A percentile compares a stretch with the other conserved stretches of the same genome.
Evolutionary conservation across 225 moss, liverwort and hornwort species (phyloP).

Genomic region (Pleurozium schreberi): DNA sequence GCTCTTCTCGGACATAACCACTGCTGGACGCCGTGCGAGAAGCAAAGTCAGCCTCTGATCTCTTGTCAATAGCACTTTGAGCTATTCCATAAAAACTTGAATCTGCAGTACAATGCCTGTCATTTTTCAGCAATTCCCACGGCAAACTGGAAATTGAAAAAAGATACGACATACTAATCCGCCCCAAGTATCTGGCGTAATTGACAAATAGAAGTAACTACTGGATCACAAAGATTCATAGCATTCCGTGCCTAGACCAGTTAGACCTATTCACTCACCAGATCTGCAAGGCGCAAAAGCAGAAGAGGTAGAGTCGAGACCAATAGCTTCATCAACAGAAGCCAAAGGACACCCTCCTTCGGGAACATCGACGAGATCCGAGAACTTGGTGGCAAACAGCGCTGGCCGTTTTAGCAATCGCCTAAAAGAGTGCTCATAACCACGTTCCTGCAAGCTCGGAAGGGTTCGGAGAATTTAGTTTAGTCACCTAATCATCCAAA

Average conservation of each 20-base stretch:
- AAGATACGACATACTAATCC: not conserved
- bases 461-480: not conserved
- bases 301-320: not conserved
- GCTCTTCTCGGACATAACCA: not conserved
- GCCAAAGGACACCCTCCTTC: not conserved
- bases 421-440: constrained; percentile 24
- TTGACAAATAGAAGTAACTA: not conserved
- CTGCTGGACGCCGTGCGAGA: not conserved
- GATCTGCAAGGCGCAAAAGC: not conserved
- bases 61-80: not conserved
- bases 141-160: not conserved
- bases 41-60: not conserved
- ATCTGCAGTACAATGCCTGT: constrained; percentile 21
- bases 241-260: not conserved
- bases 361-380: constrained; percentile 38
- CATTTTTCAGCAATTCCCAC: not conserved
- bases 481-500: not conserved
- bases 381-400: constrained; percentile 17
- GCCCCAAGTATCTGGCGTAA: not conserved
- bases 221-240: not conserved
- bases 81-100: not conserved
- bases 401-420: constrained; percentile 18
- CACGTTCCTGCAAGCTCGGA: constrained; percentile 20
- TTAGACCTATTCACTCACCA: constrained; percentile 11
- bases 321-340: constrained; percentile 1